Base-by-base conservation (phyloP, 306 rosid genomes). In the Quercus rubra region DNA sequence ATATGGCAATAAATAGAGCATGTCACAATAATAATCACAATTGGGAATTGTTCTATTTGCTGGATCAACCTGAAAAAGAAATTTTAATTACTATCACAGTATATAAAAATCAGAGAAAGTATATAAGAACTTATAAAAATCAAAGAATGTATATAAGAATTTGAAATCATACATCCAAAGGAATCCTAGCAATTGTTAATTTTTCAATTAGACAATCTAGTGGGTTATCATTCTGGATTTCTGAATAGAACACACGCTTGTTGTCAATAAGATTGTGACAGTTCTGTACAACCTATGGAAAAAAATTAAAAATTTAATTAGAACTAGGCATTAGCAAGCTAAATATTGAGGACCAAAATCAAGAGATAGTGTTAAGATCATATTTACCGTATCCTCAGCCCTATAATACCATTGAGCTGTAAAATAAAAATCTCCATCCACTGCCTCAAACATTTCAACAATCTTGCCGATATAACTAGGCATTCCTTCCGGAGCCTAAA, bases 391-490 rank as follows among this genome's bases (percentile, higher is more conserved):
- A 71, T 94, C 98, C 49, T 38, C 80, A 0, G 94, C 86, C 74
- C 98, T 81, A 41, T 92, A 94, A 35, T 87, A 94, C 98, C 98
- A 94, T 21, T 90, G 97, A 9, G 97, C 94, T 0, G 86, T 89
- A 70, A 92, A 92, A 77, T 83, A 79, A 9, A 80, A 61, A 1
- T 25, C 1, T 6, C 97, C 93, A 57, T 92, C 92, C 33, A 85
- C 61, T 4, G 84, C 83, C 75, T 89, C 92, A 72, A 94, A 94
- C 88, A 94, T 79, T 80, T 94, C 98, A 5, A 89, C 71, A 27
- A 94, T 91, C 68, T 85, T 88, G 35, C 97, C 86, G 54, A 94
- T 88, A 46, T 82, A 94, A 41, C 31, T 68, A 0, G 68, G 73
- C 1, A 76, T 77, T 2, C 75, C 90, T 19, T 87, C 90, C 13